Base-by-base conservation (phyloP, 257 asterid species). In the Ilex asprella region DNA sequence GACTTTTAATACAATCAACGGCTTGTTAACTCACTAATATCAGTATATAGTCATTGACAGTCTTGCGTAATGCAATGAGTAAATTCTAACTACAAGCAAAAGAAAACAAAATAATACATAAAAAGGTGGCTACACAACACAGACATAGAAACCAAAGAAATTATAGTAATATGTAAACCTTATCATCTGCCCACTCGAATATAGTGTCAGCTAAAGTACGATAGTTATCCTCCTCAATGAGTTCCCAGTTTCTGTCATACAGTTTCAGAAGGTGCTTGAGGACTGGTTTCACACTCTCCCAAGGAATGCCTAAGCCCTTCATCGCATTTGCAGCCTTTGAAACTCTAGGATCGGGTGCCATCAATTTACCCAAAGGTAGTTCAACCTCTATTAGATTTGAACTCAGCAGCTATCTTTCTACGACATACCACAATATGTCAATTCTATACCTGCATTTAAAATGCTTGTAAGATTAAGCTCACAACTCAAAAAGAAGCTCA, bases 181-280 rank as follows among this genome's bases (percentile, higher is more conserved):
- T 51, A 3, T 87, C 84, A 5, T 77, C 86, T 41, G 77, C 76
- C 13, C 8, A n/a, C 30, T 87, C 89, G 55, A 85, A 78, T 67
- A 85, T 82, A 50, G 88, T 82, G 74, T 85, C 88, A 55, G 73
- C 91, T 56, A 87, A 88, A 1, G 83, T 66, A 29, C 80, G 81
- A 27, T 81, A 85, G 31, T 72, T 85, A 30, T 75, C 78, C 39
- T 79, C 94, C 75, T 85, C 94, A 13, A 87, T 87, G 30, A 75
- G 76, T 8, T 60, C 67, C 95, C 88, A 87, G 0, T 76, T 64
- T 1, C 16, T 12, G 59, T 70, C 11, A 31, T 77, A 87, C 67
- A 84, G 16, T 60, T 59, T 67, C 32, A 62, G 43, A n/a, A 87
- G 81, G 12, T 68, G 66, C 71, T 46, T 74, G 53, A 87, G 91